Conservation (phyloP, 2,329 filamentous ascomycete species). For the Colletotrichum tamarilloi region DNA sequence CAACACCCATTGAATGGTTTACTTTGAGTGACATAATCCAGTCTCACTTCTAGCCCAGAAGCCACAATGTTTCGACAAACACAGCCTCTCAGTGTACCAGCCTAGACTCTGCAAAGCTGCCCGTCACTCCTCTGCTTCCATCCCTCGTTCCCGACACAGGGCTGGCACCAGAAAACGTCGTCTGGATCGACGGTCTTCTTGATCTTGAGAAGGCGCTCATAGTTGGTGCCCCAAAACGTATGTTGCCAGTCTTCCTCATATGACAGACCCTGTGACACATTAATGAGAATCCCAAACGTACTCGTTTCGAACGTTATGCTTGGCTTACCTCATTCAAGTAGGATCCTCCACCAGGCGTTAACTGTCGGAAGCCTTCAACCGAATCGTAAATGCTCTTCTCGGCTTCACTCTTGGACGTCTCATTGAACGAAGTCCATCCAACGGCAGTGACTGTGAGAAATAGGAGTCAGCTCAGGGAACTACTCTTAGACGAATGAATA, state of each 20-base stretch:
- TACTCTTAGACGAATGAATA: rapidly evolving
- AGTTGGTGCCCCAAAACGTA: slow-evolving; percentile 34
- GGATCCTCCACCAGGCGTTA: slow-evolving; percentile 25
- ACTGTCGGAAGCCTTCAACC: slow-evolving; percentile 47
- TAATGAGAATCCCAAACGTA: neutral
- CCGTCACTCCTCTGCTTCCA: slow-evolving; percentile 20
- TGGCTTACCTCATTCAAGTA: slow-evolving; percentile 38
- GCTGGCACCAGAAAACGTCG: slow-evolving; percentile 31
- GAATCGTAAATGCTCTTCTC: slow-evolving; percentile 41
- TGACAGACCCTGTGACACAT: neutral
- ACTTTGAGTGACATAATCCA: neutral
- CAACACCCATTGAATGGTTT: neutral
- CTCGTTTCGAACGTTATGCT: no score
- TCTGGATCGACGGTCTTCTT: slow-evolving; percentile 28
- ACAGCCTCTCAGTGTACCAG: neutral
- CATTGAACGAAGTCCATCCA: slow-evolving; percentile 46
- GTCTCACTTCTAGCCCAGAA: no score
- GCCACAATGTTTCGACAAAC: neutral
- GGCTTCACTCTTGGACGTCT: slow-evolving; percentile 41
- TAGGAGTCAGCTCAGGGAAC: neutral
- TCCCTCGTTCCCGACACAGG: slow-evolving; percentile 25
- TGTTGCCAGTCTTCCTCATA: slow-evolving; percentile 34
- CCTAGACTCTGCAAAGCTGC: slow-evolving; percentile 5
- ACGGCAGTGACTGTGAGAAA: slow-evolving; percentile 41
- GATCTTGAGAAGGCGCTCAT: slow-evolving; percentile 22